A percentile compares a stretch with the other conserved stretches of the same genome.
phyloP scores from a whole-genome alignment of 2,329 filamentous ascomycete species.

The Paraconiothyrium brasiliense region DNA sequence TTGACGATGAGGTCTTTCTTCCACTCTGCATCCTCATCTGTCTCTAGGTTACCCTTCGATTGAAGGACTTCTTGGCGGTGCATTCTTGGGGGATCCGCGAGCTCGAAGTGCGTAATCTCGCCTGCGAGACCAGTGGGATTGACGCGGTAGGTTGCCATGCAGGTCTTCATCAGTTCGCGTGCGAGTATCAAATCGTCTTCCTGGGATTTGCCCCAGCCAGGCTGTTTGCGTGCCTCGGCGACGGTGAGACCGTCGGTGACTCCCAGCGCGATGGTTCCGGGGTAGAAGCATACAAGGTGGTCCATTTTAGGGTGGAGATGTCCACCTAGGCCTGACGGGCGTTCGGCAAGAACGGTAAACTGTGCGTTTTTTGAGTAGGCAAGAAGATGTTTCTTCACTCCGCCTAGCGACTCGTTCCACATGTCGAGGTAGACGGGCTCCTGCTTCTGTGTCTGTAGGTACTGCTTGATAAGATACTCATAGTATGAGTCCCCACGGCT shows the following conservation, averaged over 20 bases:
- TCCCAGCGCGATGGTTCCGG: slow-evolving; percentile 90
- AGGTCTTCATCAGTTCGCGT: slow-evolving; percentile 92
- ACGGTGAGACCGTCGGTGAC: slow-evolving; percentile 82
- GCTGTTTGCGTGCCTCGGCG: slow-evolving; percentile 74
- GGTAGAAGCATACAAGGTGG: slow-evolving; percentile 96
- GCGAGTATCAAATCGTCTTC: slow-evolving; percentile 90
- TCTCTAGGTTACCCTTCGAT: slow-evolving; percentile 53
- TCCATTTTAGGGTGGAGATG: slow-evolving; percentile 91
- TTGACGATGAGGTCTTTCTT: slow-evolving; percentile 83
- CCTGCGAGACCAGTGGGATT: slow-evolving; percentile 91
- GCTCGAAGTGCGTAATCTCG: slow-evolving; percentile 91
- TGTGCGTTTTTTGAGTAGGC: slow-evolving; percentile 84
- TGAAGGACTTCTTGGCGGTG: slow-evolving; percentile 58
- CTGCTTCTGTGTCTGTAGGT: slow-evolving; percentile 87
- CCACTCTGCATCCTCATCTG: slow-evolving; percentile 67
- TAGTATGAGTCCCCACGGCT: slow-evolving; percentile 98
- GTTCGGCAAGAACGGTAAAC: slow-evolving; percentile 90
- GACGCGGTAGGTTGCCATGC: slow-evolving; percentile 95
- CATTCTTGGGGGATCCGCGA: slow-evolving; percentile 73
- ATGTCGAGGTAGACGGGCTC: slow-evolving; percentile 89
- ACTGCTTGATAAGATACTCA: slow-evolving; percentile 98
- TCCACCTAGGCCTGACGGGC: slow-evolving; percentile 74
- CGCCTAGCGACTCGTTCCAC: slow-evolving; percentile 87
- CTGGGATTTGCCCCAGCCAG: slow-evolving; percentile 77
- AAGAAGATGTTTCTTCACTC: slow-evolving; percentile 90